Percentiles rank a stretch among this genome's conserved stretches.
These are phyloP conservation scores for Kwoniella shivajii DNA, from an alignment of 1,284 basidiomycete species.

Conservation along the genomic window DNA sequence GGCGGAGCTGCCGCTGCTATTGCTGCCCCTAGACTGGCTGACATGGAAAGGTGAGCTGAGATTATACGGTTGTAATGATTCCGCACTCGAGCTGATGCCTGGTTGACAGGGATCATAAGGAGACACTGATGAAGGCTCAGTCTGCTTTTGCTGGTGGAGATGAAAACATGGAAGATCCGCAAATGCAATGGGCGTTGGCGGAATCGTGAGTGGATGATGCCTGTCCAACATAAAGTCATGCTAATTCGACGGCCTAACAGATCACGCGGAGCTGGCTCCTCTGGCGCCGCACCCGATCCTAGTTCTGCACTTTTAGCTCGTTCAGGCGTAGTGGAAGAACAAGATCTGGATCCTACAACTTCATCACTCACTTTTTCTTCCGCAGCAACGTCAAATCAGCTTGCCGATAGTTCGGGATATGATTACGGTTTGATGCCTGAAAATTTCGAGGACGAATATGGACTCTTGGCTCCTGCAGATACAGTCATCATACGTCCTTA, in stretches of 20 bases:
- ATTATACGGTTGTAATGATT: constrained; percentile 3
- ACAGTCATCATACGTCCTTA: constrained; percentile 86
- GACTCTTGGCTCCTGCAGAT: constrained; percentile 75
- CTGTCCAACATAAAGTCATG: not conserved
- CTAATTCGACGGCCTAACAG: not conserved
- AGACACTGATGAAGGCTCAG: constrained; percentile 39
- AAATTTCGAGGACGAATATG: constrained; percentile 79
- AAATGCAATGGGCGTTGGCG: constrained; percentile 41
- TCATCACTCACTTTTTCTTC: constrained; percentile 6
- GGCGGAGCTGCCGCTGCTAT: constrained; percentile 34
- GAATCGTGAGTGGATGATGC: constrained; percentile 40
- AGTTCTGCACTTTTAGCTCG: constrained; percentile 26
- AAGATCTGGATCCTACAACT: constrained; percentile 33
- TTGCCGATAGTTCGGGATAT: constrained; percentile 8
- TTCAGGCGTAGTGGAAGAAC: constrained; percentile 46
- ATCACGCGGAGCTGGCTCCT: constrained; percentile 5
- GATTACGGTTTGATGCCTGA: constrained; percentile 37
- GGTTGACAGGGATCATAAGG: constrained; percentile 34
- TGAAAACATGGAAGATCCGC: constrained; percentile 24
- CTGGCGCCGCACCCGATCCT: constrained; percentile 13
- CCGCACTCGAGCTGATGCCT: not conserved
- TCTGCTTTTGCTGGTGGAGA: constrained; percentile 42
- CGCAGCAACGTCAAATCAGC: not conserved
- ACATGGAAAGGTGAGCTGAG: constrained; percentile 27
- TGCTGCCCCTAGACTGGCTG: constrained; percentile 21